Evolutionary conservation across 2,329 filamentous ascomycete species (phyloP), one percentile per base, ranked within the genome.

Genomic region (Onygenales sp.): DNA sequence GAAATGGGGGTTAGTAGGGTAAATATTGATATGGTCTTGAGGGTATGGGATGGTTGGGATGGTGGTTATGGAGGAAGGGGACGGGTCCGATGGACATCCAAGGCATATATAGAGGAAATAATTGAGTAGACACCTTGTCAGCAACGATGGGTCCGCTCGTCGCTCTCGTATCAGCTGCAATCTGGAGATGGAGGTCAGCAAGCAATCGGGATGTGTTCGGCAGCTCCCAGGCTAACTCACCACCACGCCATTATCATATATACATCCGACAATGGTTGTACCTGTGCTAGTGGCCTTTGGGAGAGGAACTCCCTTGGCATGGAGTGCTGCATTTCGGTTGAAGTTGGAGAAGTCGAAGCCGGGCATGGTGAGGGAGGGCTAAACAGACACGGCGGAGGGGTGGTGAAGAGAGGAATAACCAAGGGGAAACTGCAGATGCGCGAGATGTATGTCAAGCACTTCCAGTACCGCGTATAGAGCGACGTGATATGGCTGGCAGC

Each of bases 321-420:
- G 92, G 63, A 98, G 84, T 60, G 92, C 92, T 70, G 87, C 84
- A 83, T 98, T 98, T 79, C 93, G 89, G 82, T 95, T 95, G 83
- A 97, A 93, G 81, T 98, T 98, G 73, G 90, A 94, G 81, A 98
- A 98, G 78, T 97, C 91, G 81, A 96, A 95, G 77, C 91, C 91
- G 65, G 88, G 85, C 93, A 98, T 98, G 65, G 67, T 85, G 74
- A 58, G 49, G 39, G 46, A 52, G 50, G 46, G 49, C n/a, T 50
- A 40, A 47, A 54, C 40, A 42, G 40, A 45, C 8, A 51, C 43
- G 17, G 33, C 4, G 17, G 32, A 36, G 34, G 72, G 46, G 67
- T 68, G 6, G 36, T 36, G 37, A 14, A 40, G 37, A 40, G 37
- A 40, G 21, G 21, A 27, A 27, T 27, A 27, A 4, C 21, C 21